These are phyloP conservation scores for Plasmodium inui DNA, from an alignment of 169 alveolate species.

Conservation along the genomic window DNA sequence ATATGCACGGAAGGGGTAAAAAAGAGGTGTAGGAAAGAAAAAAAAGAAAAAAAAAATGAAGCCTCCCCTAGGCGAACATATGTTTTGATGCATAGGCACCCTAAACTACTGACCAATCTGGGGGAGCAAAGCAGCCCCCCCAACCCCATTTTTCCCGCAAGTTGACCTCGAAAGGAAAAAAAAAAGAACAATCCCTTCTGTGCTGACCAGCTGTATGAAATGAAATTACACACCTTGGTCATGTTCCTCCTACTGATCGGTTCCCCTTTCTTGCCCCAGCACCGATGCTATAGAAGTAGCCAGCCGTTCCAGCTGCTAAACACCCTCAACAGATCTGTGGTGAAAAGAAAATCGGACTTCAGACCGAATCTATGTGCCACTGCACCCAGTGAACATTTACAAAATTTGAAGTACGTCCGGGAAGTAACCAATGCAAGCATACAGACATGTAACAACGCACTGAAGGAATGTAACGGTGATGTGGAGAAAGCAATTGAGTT, in stretches of 20 bases:
- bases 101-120: not conserved
- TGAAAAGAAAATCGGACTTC: not conserved
- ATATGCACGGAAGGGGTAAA: not conserved
- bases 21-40: no score
- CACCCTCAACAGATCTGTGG: not conserved
- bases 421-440: constrained; percentile 68
- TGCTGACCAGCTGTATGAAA: not conserved
- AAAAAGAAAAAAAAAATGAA: no score
- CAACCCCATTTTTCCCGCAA: not conserved
- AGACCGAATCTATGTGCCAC: not conserved
- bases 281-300: constrained; percentile 13
- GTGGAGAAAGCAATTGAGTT: constrained; percentile 52
- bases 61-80: not conserved
- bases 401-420: constrained; percentile 47
- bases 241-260: not conserved
- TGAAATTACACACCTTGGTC: constrained; percentile 9
- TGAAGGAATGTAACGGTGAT: constrained; percentile 52
- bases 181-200: not conserved
- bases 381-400: constrained; percentile 26
- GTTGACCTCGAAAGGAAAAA: not conserved
- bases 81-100: not conserved
- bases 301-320: not conserved
- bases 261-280: not conserved
- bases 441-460: constrained; percentile 51
- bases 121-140: not conserved